These are phyloP conservation scores for Thraustotheca clavata DNA, from an alignment of 352 stramenopile genomes.

Conservation along the genomic window DNA sequence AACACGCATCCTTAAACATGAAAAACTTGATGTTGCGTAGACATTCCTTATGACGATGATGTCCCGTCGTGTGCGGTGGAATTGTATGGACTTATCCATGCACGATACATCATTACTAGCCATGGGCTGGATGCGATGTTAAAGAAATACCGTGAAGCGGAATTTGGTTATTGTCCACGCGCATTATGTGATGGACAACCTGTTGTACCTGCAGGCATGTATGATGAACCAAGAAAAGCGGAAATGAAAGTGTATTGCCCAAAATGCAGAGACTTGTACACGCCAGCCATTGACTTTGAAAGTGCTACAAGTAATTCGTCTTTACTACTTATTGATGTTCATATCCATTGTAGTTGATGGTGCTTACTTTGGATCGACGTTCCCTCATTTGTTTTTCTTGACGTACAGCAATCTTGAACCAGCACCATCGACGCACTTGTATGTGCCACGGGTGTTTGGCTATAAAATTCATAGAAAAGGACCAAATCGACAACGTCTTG, in stretches of 20 bases:
- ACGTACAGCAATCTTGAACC: conserved; percentile 91
- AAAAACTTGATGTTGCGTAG: conserved; percentile 25
- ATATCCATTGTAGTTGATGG: conserved; percentile 74
- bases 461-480: conserved; percentile 89
- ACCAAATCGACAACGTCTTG: conserved; percentile 71
- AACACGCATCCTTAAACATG: background rate
- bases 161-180: conserved; percentile 81
- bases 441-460: conserved; percentile 86
- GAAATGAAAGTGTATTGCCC: conserved; percentile 89
- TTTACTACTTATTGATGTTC: background rate
- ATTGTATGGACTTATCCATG: conserved; percentile 85
- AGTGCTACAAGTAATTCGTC: conserved; percentile 52
- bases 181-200: conserved; percentile 75
- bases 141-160: conserved; percentile 84
- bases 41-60: conserved; percentile 85
- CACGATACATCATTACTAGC: conserved; percentile 85
- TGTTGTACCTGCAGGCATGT: conserved; percentile 74
- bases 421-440: conserved; percentile 70
- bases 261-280: conserved; percentile 84
- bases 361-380: conserved; percentile 98
- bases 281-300: conserved; percentile 74
- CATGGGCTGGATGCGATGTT: conserved; percentile 85
- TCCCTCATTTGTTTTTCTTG: conserved; percentile 98
- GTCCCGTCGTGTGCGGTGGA: conserved; percentile 80
- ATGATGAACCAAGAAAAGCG: conserved; percentile 85